These are phyloP conservation scores for Cantharellus cinnabarinus DNA, from an alignment of 768 basidiomycete genomes.

Conservation along the genomic window DNA sequence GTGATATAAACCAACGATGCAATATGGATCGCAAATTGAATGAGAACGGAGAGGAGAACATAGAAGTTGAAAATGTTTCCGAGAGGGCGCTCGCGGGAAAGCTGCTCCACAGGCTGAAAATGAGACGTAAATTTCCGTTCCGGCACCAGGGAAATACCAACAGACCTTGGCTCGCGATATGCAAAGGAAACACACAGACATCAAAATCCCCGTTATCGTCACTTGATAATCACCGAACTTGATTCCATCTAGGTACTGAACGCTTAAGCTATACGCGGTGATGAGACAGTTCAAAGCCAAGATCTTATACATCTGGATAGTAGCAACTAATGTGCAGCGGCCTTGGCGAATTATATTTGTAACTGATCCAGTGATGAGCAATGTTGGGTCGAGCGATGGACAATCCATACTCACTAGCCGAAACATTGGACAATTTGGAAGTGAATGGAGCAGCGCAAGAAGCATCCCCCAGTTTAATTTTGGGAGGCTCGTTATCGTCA, in stretches of 20 bases:
- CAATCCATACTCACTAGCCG: constrained; percentile 47
- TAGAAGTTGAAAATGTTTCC: constrained; percentile 96
- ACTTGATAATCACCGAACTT: constrained; percentile 99
- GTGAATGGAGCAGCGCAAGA: constrained; percentile 98
- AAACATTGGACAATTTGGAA: constrained; percentile 91
- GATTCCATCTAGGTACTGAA: constrained; percentile 95
- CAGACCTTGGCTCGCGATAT: constrained; percentile 90
- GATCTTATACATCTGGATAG: constrained; percentile 99
- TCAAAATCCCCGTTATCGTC: constrained; percentile 87
- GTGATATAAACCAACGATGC: constrained; percentile 84
- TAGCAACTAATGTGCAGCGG: constrained; percentile 94
- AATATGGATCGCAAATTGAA: constrained; percentile 92
- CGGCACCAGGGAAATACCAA: background rate
- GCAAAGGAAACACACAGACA: constrained; percentile 97
- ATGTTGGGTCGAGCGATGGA: background rate
- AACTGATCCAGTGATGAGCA: constrained; percentile 27
- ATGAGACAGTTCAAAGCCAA: constrained; percentile 93
- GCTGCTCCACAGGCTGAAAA: constrained; percentile 77
- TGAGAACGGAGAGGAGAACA: constrained; percentile 72
- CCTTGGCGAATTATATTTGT: constrained; percentile 96
- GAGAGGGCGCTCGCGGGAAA: constrained; percentile 81
- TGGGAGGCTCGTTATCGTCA: constrained; percentile 78
- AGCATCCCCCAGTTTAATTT: constrained; percentile 98
- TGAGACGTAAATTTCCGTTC: background rate
- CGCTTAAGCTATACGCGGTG: constrained; percentile 93